Evolutionary conservation across 176 grass and related monocot species (phyloP).

Genomic region (Oryza rufipogon): DNA sequence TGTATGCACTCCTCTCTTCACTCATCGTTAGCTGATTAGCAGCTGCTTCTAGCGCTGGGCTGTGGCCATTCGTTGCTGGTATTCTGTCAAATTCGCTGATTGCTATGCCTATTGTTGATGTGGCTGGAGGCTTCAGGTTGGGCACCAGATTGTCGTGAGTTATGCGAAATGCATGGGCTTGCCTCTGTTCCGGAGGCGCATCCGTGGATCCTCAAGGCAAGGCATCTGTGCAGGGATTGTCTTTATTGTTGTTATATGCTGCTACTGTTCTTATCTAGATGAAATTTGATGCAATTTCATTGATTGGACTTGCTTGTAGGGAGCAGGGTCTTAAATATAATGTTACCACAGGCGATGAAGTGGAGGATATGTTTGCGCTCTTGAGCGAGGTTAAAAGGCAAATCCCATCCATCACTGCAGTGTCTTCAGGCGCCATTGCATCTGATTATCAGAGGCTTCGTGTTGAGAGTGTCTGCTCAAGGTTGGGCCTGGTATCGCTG

Average conservation of each 20-base stretch:
- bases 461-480: slow-evolving; percentile 86
- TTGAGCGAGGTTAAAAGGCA: slow-evolving; percentile 72
- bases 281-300: slow-evolving; percentile 17
- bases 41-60: background rate
- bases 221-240: background rate
- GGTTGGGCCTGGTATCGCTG: slow-evolving; percentile 80
- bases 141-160: slow-evolving; percentile 89
- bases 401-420: slow-evolving; percentile 69
- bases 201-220: slow-evolving; percentile 75
- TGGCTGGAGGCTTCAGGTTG: slow-evolving; percentile 46
- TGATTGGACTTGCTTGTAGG: slow-evolving; percentile 31
- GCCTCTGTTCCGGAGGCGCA: slow-evolving; percentile 83
- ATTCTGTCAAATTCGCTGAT: slow-evolving; percentile 16
- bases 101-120: background rate
- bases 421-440: slow-evolving; percentile 87
- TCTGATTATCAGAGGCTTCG: slow-evolving; percentile 95
- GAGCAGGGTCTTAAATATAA: slow-evolving; percentile 73
- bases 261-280: background rate
- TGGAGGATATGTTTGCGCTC: slow-evolving; percentile 87
- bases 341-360: slow-evolving; percentile 72
- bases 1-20: slow-evolving; percentile 34
- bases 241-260: background rate
- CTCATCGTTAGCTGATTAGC: background rate
- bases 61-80: background rate
- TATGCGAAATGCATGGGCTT: slow-evolving; percentile 90